Evolutionary conservation across 805 yeast species (phyloP), one percentile per base, ranked within the genome.

Genomic region (Ogataea nitratoaversa): DNA sequence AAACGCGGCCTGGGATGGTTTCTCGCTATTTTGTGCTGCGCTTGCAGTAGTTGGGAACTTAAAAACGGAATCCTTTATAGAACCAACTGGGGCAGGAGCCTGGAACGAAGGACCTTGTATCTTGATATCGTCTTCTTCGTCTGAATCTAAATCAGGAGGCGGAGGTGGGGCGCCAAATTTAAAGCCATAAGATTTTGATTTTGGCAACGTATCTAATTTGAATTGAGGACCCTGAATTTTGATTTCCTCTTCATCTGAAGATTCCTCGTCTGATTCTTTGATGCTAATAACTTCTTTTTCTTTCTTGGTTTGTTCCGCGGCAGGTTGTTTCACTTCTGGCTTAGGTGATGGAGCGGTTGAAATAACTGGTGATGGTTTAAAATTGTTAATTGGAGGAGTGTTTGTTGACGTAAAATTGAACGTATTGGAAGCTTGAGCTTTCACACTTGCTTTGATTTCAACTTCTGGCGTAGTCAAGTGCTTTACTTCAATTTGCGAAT

Each of bases 141-240:
- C 81, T 38, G 72, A 52, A 13, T 44, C 57, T 8, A 52, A 43
- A 30, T 57, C 62, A 16, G 56, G 56, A 18, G 56, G 56, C 20
- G 59, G 57, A 4, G 66, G 63, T 18, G 50, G 63, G 19, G 52
- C 42, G 14, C 67, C 68, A 42, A 78, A 70, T 22, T 69, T 65
- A 57, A 78, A 78, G 5, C 72, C 75, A n/a, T 78, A 67, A 41
- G 70, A 66, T 3, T 67, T 66, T 2, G 76, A 67, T 4, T 70
- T 70, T 39, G 81, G 81, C 14, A 73, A 66, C 23, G 64, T 52
- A 8, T 54, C 60, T 25, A 77, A 38, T 3, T 70, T 71, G 57
- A 86, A 85, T 3, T 67, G 60, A 13, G 95, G 95, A 2, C 95
- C 95, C 59, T 83, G 74, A 17, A 82, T 72, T 56, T 78, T 80